A percentile compares a stretch with the other conserved stretches of the same genome.
phyloP scores from a whole-genome alignment of 257 asterid genomes.

The Buddleja alternifolia region DNA sequence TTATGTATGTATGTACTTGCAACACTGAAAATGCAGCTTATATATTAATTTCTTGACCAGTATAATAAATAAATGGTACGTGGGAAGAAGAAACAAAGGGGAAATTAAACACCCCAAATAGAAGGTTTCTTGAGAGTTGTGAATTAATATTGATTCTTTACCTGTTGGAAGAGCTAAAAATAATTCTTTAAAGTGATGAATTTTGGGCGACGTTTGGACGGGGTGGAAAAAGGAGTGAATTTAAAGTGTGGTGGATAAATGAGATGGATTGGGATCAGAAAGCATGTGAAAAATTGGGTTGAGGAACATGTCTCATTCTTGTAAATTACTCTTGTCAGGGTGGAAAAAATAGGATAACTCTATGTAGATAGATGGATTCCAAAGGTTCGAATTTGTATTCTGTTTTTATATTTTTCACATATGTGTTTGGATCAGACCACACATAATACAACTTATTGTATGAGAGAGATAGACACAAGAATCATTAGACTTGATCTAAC shows the following conservation, averaged over 20 bases:
- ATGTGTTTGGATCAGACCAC: too few species aligned
- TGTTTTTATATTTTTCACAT: too few species aligned
- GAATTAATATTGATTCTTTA: slow-evolving; percentile 40
- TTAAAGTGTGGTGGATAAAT: slow-evolving; percentile 8
- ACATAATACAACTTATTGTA: too few species aligned
- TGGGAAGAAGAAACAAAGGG: slow-evolving; percentile 44
- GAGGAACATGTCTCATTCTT: slow-evolving; percentile 57
- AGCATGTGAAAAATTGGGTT: slow-evolving; percentile 66
- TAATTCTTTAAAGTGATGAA: slow-evolving; percentile 17
- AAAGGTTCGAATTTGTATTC: too few species aligned
- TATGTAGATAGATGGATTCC: too few species aligned
- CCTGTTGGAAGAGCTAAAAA: slow-evolving; percentile 32
- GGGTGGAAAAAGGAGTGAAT: neutral
- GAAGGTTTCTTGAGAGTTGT: slow-evolving; percentile 28
- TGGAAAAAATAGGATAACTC: neutral
- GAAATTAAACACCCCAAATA: slow-evolving; percentile 49
- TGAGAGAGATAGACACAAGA: too few species aligned
- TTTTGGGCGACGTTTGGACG: slow-evolving; percentile 17
- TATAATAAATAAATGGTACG: slow-evolving; percentile 21
- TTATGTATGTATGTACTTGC: slow-evolving; percentile 34
- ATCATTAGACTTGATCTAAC: too few species aligned
- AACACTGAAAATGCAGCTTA: neutral
- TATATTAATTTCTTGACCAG: slow-evolving; percentile 1
- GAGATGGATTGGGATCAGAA: slow-evolving; percentile 34
- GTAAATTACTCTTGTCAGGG: slow-evolving; percentile 49